Conservation (phyloP, 2,329 filamentous ascomycete species). For the Pseudopithomyces chartarum region DNA sequence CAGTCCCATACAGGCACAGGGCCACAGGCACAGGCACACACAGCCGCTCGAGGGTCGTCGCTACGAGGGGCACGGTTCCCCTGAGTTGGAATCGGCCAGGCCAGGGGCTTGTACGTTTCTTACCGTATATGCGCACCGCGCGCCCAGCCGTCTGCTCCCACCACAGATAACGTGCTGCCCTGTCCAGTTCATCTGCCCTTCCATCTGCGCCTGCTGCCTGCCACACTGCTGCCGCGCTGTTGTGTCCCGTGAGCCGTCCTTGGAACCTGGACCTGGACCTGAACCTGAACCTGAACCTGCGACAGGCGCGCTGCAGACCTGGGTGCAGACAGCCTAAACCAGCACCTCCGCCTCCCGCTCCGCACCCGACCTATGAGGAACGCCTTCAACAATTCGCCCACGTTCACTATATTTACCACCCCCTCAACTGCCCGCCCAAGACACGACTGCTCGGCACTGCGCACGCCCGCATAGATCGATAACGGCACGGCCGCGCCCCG, state of each 20-base stretch:
- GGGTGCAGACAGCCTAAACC: slow-evolving; percentile 20
- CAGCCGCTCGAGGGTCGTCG: neutral
- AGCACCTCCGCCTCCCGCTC: slow-evolving; percentile 9
- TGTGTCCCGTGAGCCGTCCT: neutral
- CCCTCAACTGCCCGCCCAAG: slow-evolving; percentile 14
- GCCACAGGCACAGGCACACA: too few species aligned
- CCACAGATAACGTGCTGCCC: neutral
- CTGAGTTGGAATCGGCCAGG: neutral
- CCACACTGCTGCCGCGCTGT: neutral
- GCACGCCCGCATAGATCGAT: slow-evolving; percentile 14
- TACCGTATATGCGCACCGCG: neutral
- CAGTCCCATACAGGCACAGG: too few species aligned
- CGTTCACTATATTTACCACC: slow-evolving; percentile 17
- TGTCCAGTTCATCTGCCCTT: too few species aligned
- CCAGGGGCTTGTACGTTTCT: slow-evolving; percentile 1
- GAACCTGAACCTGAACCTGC: neutral
- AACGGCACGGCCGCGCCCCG: slow-evolving; percentile 30
- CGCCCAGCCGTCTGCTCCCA: neutral
- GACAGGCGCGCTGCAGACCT: slow-evolving; percentile 9
- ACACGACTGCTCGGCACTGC: slow-evolving; percentile 14
- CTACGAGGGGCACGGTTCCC: neutral
- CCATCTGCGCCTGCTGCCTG: too few species aligned
- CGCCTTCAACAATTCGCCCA: slow-evolving; percentile 9
- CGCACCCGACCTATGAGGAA: slow-evolving; percentile 13
- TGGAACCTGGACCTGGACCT: too few species aligned